phyloP scores from a whole-genome alignment of 1,139 yeast genomes.

The Pichia inconspicua region DNA sequence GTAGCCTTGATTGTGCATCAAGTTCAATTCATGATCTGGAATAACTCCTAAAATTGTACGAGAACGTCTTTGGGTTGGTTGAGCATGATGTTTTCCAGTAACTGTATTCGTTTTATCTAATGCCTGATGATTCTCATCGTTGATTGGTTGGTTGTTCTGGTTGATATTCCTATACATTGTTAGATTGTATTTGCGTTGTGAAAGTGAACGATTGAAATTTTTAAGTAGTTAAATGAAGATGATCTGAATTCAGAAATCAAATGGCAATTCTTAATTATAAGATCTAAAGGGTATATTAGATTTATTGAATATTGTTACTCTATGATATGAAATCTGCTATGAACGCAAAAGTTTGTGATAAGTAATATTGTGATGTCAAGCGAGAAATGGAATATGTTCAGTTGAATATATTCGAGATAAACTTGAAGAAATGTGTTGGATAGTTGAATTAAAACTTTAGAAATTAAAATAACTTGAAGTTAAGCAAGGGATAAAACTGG shows the following conservation, averaged over 20 bases:
- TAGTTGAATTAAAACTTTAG: background rate
- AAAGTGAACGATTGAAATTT: background rate
- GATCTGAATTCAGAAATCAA: background rate
- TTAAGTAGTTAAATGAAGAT: background rate
- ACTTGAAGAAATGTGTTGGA: background rate
- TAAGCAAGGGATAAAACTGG: background rate
- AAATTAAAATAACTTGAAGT: no score
- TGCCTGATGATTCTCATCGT: conserved; percentile 19
- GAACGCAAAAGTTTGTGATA: background rate
- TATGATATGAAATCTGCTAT: background rate
- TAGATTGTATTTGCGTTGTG: background rate
- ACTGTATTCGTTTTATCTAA: background rate
- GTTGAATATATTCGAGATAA: background rate
- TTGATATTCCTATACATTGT: conserved; percentile 17
- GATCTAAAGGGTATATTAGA: background rate
- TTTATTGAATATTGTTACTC: background rate
- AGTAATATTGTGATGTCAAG: background rate
- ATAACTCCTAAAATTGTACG: conserved; percentile 26
- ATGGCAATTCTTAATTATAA: background rate
- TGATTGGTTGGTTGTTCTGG: conserved; percentile 10
- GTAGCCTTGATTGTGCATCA: conserved; percentile 4
- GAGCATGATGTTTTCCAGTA: background rate
- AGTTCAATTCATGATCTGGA: conserved; percentile 22
- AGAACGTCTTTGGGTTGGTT: conserved; percentile 3
- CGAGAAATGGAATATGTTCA: background rate